Conservation (phyloP, 257 asterid genomes). For the Solanum bulbocastanum region DNA sequence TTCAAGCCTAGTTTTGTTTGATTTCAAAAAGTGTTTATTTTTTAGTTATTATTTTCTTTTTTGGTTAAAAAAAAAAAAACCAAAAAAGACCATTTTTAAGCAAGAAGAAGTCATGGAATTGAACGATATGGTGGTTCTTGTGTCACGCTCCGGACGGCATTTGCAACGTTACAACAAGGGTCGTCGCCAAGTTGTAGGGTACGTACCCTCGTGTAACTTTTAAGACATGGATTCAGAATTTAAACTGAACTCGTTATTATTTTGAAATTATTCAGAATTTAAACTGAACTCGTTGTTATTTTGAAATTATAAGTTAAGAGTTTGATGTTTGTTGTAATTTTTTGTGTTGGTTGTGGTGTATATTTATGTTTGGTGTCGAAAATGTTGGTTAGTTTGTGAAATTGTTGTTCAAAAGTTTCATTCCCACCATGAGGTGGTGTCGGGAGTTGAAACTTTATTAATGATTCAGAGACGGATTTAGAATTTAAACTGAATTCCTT, state of each 20-base stretch:
- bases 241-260: neutral
- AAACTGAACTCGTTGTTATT: neutral
- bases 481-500: no score
- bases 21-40: neutral
- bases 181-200: constrained; percentile 94
- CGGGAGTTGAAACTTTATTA: neutral
- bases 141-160: constrained; percentile 72
- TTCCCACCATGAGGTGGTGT: neutral
- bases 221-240: neutral
- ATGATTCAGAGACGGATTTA: neutral
- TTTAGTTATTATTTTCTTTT: neutral
- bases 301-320: neutral
- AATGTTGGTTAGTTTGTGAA: neutral
- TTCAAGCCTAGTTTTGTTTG: neutral
- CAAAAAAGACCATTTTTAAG: neutral
- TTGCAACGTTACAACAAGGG: constrained; percentile 74
- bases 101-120: constrained; percentile 24
- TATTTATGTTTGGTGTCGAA: neutral
- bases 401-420: neutral
- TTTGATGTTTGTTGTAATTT: neutral
- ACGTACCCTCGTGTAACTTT: neutral
- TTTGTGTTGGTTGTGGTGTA: neutral
- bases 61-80: neutral
- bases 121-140: constrained; percentile 59
- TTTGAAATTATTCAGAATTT: neutral